These are phyloP conservation scores for Pisolithus thermaeus DNA, from an alignment of 1,284 basidiomycete species.

Conservation along the genomic window DNA sequence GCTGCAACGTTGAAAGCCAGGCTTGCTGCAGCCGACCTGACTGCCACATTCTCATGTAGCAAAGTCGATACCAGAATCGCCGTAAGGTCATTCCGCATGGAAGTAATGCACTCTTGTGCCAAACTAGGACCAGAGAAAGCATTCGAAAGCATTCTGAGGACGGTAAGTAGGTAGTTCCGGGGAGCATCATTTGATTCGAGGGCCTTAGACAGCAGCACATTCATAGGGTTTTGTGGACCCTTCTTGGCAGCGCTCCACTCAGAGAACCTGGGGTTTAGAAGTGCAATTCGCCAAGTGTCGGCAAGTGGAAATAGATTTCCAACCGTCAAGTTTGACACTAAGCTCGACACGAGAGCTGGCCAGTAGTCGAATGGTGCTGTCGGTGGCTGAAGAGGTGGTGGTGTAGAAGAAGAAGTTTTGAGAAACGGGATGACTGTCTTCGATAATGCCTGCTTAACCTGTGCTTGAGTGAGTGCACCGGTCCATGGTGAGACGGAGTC, in stretches of 20 bases:
- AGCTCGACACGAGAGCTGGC: slow-evolving; percentile 35
- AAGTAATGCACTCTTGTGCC: slow-evolving; percentile 45
- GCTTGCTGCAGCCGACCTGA: slow-evolving; percentile 77
- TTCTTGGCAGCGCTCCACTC: slow-evolving; percentile 40
- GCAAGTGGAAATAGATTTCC: slow-evolving; percentile 73
- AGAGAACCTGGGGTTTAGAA: slow-evolving; percentile 58
- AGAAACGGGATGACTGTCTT: slow-evolving; percentile 58
- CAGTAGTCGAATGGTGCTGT: slow-evolving; percentile 19
- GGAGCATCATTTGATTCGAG: slow-evolving; percentile 28
- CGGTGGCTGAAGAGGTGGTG: slow-evolving; percentile 11
- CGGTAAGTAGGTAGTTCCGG: slow-evolving; percentile 61
- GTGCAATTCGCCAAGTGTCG: slow-evolving; percentile 79
- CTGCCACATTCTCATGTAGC: slow-evolving; percentile 59
- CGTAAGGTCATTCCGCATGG: slow-evolving; percentile 35
- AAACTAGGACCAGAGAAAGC: slow-evolving; percentile 53
- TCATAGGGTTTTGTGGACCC: slow-evolving; percentile 33
- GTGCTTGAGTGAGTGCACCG: slow-evolving; percentile 30
- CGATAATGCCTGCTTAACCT: slow-evolving; percentile 47
- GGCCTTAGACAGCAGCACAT: slow-evolving; percentile 42
- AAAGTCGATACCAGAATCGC: slow-evolving; percentile 60
- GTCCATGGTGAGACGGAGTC: slow-evolving; percentile 36
- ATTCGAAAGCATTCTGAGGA: slow-evolving; percentile 74
- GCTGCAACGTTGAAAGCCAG: slow-evolving; percentile 73
- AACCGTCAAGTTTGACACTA: slow-evolving; percentile 46
- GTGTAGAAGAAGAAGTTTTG: slow-evolving; percentile 42